A percentile compares a stretch with the other conserved stretches of the same genome.
phyloP scores from a whole-genome alignment of 768 basidiomycete genomes.

The Boletellus ananiceps region DNA sequence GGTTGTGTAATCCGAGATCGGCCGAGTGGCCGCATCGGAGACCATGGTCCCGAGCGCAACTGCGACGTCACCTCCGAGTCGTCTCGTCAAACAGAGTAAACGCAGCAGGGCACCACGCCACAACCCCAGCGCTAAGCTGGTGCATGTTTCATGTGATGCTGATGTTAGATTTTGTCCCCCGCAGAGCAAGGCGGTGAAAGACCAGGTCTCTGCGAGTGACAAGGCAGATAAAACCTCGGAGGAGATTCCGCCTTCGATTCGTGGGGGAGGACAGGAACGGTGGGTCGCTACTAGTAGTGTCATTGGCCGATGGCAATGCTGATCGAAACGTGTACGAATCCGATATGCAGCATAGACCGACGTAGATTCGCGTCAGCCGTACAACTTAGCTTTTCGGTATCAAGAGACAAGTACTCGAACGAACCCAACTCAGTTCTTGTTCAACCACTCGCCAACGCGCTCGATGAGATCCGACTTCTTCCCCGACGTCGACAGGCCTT shows the following conservation, averaged over 20 bases:
- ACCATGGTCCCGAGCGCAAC: neutral
- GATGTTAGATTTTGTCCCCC: neutral
- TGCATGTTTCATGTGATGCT: neutral
- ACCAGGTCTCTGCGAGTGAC: neutral
- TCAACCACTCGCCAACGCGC: conserved; percentile 61
- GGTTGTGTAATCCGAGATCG: neutral
- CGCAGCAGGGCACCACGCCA: neutral
- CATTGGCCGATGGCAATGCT: neutral
- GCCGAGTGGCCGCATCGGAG: neutral
- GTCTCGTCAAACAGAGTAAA: neutral
- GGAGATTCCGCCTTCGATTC: neutral
- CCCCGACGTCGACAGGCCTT: conserved; percentile 56
- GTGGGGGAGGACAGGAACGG: neutral
- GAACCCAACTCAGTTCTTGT: conserved; percentile 25
- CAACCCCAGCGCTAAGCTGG: neutral
- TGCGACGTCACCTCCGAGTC: conserved; percentile 3
- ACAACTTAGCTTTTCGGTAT: neutral
- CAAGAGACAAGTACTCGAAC: neutral
- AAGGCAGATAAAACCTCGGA: neutral
- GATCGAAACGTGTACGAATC: conserved; percentile 3
- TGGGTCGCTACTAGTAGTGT: neutral
- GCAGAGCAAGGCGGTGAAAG: neutral
- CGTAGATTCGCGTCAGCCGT: neutral
- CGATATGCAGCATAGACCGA: neutral
- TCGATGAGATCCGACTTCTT: conserved; percentile 72